These are phyloP conservation scores for Phytophthora pluvialis DNA, from an alignment of 352 stramenopile species.

Conservation along the genomic window DNA sequence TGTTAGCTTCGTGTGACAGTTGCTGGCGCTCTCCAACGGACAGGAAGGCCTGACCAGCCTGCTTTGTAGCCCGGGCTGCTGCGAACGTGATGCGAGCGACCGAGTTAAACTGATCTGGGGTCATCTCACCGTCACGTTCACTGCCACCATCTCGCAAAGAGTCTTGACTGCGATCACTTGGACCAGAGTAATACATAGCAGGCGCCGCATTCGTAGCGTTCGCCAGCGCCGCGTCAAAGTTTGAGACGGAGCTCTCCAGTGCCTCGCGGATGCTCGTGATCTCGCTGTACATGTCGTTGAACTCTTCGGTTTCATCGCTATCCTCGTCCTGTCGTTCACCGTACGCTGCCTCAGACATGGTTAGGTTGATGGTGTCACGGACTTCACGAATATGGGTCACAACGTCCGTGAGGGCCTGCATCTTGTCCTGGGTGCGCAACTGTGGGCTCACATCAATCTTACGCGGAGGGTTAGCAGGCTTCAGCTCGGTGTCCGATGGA, in stretches of 20 bases:
- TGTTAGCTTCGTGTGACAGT: conserved; percentile 5
- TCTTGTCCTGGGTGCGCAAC: conserved; percentile 50
- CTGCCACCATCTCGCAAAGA: conserved; percentile 16
- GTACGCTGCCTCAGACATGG: conserved; percentile 56
- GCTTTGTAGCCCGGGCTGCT: conserved; percentile 56
- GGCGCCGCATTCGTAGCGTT: conserved; percentile 45
- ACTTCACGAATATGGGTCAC: conserved; percentile 72
- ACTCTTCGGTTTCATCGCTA: conserved; percentile 36
- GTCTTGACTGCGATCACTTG: conserved; percentile 34
- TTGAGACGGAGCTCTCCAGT: conserved; percentile 55
- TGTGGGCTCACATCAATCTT: conserved; percentile 24
- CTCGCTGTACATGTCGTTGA: conserved; percentile 62
- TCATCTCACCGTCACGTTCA: conserved; percentile 42
- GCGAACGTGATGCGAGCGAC: conserved; percentile 72
- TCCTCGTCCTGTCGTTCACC: conserved; percentile 44
- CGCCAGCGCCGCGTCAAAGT: conserved; percentile 55
- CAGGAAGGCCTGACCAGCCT: conserved; percentile 65
- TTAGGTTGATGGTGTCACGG: conserved; percentile 72
- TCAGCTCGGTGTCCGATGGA: conserved; percentile 25
- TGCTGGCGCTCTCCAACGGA: conserved; percentile 43
- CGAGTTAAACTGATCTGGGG: conserved; percentile 58
- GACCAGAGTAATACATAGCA: conserved; percentile 44
- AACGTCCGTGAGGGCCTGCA: conserved; percentile 60
- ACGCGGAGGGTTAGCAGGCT: conserved; percentile 19
- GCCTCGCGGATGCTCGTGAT: conserved; percentile 63